phyloP scores from a whole-genome alignment of 2,329 filamentous ascomycete genomes.

The Talaromyces rugulosus region DNA sequence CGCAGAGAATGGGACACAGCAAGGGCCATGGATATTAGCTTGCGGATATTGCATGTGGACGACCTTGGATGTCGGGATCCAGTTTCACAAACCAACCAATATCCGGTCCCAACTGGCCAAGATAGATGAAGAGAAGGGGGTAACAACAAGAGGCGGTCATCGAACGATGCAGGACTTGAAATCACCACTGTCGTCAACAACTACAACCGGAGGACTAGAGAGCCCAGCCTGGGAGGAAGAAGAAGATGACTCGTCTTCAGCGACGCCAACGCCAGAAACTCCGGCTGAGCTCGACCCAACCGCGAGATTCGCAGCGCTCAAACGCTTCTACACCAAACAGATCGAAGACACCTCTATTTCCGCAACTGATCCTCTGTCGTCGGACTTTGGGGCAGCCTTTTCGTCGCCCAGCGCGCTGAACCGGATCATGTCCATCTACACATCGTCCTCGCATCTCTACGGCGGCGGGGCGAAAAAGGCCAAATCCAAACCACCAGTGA shows the following conservation, averaged over 20 bases:
- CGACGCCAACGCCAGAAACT: slow-evolving; percentile 18
- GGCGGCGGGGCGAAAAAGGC: slow-evolving; percentile 56
- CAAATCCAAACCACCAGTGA: slow-evolving; percentile 64
- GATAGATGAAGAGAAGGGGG: slow-evolving; percentile 51
- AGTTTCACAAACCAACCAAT: slow-evolving; percentile 83
- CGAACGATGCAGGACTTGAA: slow-evolving; percentile 33
- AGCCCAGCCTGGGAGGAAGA: slow-evolving; percentile 19
- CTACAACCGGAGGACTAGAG: slow-evolving; percentile 24
- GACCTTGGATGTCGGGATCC: slow-evolving; percentile 81
- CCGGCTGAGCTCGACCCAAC: slow-evolving; percentile 53
- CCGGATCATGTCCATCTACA: slow-evolving; percentile 89
- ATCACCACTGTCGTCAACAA: slow-evolving; percentile 30
- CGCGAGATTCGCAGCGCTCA: slow-evolving; percentile 69
- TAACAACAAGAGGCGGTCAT: slow-evolving; percentile 23
- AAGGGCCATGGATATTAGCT: slow-evolving; percentile 69
- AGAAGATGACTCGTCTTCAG: slow-evolving; percentile 23
- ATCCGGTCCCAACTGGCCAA: slow-evolving; percentile 76
- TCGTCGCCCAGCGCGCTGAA: slow-evolving; percentile 76
- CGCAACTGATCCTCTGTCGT: slow-evolving; percentile 50
- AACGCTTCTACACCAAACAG: slow-evolving; percentile 77
- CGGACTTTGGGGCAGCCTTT: slow-evolving; percentile 45
- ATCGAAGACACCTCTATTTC: slow-evolving; percentile 59
- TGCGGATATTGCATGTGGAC: slow-evolving; percentile 94
- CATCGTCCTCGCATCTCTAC: slow-evolving; percentile 50
- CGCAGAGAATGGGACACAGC: slow-evolving; percentile 34